Evolutionary conservation across 805 yeast genomes (phyloP), one percentile per base, ranked within the genome.

Genomic region (Candida succiphila): DNA sequence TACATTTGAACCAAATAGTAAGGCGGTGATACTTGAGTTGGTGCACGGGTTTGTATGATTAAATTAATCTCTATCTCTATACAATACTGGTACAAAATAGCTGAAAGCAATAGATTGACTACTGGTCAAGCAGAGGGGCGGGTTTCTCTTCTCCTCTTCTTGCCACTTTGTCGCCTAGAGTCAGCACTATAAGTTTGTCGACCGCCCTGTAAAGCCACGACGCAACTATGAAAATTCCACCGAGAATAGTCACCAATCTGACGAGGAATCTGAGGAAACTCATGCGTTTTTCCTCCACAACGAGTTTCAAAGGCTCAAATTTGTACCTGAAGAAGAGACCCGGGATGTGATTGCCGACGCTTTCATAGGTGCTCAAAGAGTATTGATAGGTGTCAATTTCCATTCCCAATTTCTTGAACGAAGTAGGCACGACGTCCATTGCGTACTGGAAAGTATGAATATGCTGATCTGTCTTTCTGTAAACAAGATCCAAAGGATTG

Each of bases 401-500:
- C 3, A 77, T 65, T 5, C 96, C 96, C 30, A 86, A 56, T 46
- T 77, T 74, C 36, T 68, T 69, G 50, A 76, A 87, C 8, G 67
- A 52, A 0, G 96, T 86, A 13, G 97, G 96, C 5, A 92, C 94
- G 3, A 92, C 84, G 14, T 78, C 73, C 42, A 87, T 48, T 43
- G 66, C 72, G 55, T 92, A 92, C 33, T 72, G 72, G 56, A 63
- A 84, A 1, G 66, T 54, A 37, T 69, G 75, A 15, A 63, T 38
- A 17, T 66, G 60, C 2, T 69, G 63, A 0, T 63, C 60, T 2
- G 86, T 67, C 14, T 56, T 52, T 43, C 78, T 72, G 1, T 75
- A 80, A 0, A 89, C 78, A 30, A 65, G 66, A 54, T 92, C 97
- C 41, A 92, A 66, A n/a, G 96, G 94, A 50, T 89, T 89, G 44